A percentile compares a stretch with the other conserved stretches of the same genome.
These are phyloP conservation scores for Vitis hybrid DNA, from an alignment of 177 flowering plant species.

Conservation along the genomic window DNA sequence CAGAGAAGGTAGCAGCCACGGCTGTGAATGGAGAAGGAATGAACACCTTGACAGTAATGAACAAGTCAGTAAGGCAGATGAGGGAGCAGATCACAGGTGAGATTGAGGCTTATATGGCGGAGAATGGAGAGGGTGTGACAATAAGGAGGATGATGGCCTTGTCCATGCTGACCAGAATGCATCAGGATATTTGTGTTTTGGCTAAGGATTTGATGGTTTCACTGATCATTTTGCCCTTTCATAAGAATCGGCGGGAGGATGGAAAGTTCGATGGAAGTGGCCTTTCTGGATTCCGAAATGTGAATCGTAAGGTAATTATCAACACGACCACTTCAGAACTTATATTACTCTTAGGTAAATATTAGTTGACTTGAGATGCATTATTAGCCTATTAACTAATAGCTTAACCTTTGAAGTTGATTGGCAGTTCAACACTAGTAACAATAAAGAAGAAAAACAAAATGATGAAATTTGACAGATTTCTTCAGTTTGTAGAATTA, in stretches of 20 bases:
- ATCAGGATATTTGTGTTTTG: slow-evolving; percentile 50
- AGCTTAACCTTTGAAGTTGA: no score
- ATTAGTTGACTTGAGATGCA: no score
- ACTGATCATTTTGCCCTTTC: slow-evolving; percentile 66
- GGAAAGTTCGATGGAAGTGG: slow-evolving; percentile 37
- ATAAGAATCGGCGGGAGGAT: slow-evolving; percentile 41
- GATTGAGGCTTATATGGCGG: slow-evolving; percentile 33
- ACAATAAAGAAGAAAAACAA: no score
- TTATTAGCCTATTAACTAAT: no score
- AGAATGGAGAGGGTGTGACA: slow-evolving; percentile 42
- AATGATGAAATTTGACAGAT: no score
- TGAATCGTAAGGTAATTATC: slow-evolving; percentile 62
- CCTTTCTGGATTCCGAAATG: slow-evolving; percentile 47
- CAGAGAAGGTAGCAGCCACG: slow-evolving; percentile 52
- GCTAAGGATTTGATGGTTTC: slow-evolving; percentile 57
- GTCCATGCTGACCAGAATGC: slow-evolving; percentile 49
- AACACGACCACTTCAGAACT: background rate
- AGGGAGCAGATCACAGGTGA: slow-evolving; percentile 38
- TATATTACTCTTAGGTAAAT: no score
- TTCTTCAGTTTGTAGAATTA: no score
- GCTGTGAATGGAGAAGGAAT: slow-evolving; percentile 32
- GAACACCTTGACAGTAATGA: slow-evolving; percentile 39
- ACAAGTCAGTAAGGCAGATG: slow-evolving; percentile 42
- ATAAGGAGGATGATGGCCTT: slow-evolving; percentile 48
- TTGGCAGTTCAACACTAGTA: no score